A percentile compares a stretch with the other conserved stretches of the same genome.
Evolutionary conservation across 1,284 basidiomycete genomes (phyloP).

Genomic region (Butyriboletus appendiculatus): DNA sequence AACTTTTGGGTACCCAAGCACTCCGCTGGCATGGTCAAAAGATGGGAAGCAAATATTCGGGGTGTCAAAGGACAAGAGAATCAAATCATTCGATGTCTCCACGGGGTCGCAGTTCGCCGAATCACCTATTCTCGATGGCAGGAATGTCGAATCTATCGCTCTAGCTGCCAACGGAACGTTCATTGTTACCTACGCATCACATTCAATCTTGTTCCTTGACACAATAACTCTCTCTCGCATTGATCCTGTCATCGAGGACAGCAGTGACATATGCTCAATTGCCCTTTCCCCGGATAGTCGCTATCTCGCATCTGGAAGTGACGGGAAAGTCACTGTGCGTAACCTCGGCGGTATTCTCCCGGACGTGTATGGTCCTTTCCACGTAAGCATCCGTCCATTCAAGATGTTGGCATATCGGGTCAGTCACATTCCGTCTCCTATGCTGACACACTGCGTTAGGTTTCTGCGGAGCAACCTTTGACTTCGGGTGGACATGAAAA

Average conservation of each 20-base stretch:
- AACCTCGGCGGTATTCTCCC: neutral
- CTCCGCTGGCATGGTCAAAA: neutral
- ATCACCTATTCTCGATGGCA: neutral
- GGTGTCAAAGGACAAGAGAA: fast-evolving
- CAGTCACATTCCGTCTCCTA: neutral
- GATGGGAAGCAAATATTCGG: neutral
- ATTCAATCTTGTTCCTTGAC: neutral
- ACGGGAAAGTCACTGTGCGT: neutral
- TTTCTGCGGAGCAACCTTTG: neutral
- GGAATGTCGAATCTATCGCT: neutral
- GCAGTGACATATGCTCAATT: fast-evolving
- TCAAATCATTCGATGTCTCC: neutral
- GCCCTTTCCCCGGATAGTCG: neutral
- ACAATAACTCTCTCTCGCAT: neutral
- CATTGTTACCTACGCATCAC: neutral
- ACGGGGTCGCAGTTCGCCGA: neutral
- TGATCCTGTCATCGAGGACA: neutral
- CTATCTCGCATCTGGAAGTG: neutral
- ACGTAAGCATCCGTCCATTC: neutral
- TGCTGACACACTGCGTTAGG: neutral
- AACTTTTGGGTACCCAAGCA: neutral
- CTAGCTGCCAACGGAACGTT: neutral
- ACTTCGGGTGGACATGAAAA: neutral
- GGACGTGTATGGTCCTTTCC: neutral
- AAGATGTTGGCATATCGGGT: too few species aligned